Conservation (phyloP, 2,329 filamentous ascomycete genomes). For the Waltergamsia citrina region DNA sequence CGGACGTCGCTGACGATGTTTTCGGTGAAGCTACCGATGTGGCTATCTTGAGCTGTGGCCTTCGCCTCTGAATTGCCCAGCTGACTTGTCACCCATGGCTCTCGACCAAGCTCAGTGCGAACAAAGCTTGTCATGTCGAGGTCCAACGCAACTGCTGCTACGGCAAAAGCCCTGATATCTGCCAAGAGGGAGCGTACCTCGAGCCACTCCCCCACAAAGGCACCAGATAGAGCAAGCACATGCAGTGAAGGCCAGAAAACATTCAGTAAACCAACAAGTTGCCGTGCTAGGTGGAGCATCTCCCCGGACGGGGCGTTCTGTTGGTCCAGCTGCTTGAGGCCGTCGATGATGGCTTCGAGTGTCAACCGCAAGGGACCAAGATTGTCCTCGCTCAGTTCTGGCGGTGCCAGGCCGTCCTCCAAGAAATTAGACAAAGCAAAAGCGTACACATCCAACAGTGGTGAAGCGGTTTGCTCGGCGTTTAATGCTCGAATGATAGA, state of each 20-base stretch:
- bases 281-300: slow-evolving; percentile 15
- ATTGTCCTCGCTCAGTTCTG: slow-evolving; percentile 23
- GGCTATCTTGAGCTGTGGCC: slow-evolving; percentile 8
- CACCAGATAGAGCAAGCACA: slow-evolving; percentile 8
- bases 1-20: slow-evolving; percentile 34
- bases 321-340: slow-evolving; percentile 9
- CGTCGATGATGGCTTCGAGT: slow-evolving; percentile 16
- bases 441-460: slow-evolving; percentile 40
- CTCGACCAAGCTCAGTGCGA: too few relatives aligned
- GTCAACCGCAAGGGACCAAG: slow-evolving; percentile 21
- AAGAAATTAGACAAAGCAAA: slow-evolving; percentile 29
- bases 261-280: slow-evolving; percentile 2
- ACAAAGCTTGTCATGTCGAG: background rate
- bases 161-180: background rate
- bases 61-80: background rate
- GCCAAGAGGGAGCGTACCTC: background rate
- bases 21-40: slow-evolving; percentile 23
- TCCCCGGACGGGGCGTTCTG: slow-evolving; percentile 9
- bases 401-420: slow-evolving; percentile 20
- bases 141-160: background rate
- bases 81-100: too few relatives aligned
- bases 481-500: slow-evolving; percentile 33
- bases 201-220: slow-evolving; percentile 9
- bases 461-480: slow-evolving; percentile 26
- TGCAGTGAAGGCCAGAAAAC: slow-evolving; percentile 9